Conservation (phyloP, 331 rosid genomes). For the Malus hybrid region DNA sequence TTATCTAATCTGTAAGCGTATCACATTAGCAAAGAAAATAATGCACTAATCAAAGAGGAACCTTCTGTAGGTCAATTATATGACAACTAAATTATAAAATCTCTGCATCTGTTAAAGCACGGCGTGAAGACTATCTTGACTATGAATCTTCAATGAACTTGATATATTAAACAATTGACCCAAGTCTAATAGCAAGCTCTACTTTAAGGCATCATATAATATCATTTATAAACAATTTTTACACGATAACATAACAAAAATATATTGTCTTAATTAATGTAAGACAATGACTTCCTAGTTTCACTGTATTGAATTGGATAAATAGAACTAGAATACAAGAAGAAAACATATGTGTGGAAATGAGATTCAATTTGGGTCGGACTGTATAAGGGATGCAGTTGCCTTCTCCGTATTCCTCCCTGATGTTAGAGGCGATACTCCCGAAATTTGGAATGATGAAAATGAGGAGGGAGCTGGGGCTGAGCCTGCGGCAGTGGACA, state of each 20-base stretch:
- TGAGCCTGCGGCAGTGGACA: slow-evolving; percentile 37
- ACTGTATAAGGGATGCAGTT: slow-evolving; percentile 35
- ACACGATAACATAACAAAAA: neutral
- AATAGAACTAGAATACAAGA: neutral
- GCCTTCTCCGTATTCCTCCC: slow-evolving; percentile 40
- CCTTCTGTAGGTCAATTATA: too few species aligned
- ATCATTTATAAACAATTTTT: neutral
- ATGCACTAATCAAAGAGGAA: too few species aligned
- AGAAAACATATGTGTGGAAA: neutral
- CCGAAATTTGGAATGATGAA: slow-evolving; percentile 36
- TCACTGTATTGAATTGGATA: neutral
- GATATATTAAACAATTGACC: too few species aligned
- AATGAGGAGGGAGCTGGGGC: slow-evolving; percentile 35
- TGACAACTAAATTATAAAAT: too few species aligned
- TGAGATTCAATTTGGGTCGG: slow-evolving; percentile 11
- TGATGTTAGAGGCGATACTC: slow-evolving; percentile 23
- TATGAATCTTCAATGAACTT: neutral
- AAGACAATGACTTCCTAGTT: neutral
- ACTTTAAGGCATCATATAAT: neutral
- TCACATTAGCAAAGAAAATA: too few species aligned
- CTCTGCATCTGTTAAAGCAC: too few species aligned
- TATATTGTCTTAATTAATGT: neutral
- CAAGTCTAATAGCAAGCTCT: neutral
- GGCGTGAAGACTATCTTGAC: too few species aligned
- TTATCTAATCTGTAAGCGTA: too few species aligned